phyloP scores from a whole-genome alignment of 2,329 filamentous ascomycete genomes.

The Monosporascus sp. region DNA sequence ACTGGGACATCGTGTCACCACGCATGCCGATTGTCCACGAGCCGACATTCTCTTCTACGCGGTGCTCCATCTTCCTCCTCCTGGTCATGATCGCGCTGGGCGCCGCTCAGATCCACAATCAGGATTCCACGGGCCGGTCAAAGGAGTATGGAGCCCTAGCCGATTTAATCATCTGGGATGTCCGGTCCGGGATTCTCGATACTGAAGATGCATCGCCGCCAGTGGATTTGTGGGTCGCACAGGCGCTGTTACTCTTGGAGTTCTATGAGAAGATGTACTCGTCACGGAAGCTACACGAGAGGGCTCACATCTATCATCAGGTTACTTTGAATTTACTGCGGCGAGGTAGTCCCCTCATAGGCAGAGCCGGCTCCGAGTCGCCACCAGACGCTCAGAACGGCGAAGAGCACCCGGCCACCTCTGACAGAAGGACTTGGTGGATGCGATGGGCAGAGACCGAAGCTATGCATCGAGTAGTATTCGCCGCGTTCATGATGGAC shows the following conservation, averaged over 20 bases:
- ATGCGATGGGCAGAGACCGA: conserved; percentile 85
- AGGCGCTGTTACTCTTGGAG: conserved; percentile 76
- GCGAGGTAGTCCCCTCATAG: conserved; percentile 80
- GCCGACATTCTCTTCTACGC: conserved; percentile 76
- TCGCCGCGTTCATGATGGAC: conserved; percentile 85
- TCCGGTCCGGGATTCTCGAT: conserved; percentile 80
- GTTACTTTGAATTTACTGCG: conserved; percentile 81
- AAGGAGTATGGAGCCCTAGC: conserved; percentile 43
- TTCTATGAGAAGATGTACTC: conserved; percentile 92
- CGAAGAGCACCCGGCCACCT: conserved; percentile 45
- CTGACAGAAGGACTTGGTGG: conserved; percentile 60
- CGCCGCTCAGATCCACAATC: conserved; percentile 69
- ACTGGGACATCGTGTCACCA: conserved; percentile 81
- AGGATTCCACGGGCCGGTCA: conserved; percentile 49
- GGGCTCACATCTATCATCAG: conserved; percentile 85
- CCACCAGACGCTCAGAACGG: conserved; percentile 63
- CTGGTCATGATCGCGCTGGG: conserved; percentile 81
- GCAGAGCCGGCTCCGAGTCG: conserved; percentile 71
- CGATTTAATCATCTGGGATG: conserved; percentile 61
- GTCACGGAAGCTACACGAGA: conserved; percentile 74
- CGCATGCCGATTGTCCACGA: conserved; percentile 85
- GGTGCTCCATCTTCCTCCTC: conserved; percentile 72
- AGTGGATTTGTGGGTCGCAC: conserved; percentile 83
- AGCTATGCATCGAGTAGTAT: conserved; percentile 79
- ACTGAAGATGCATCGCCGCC: conserved; percentile 78